phyloP scores from a whole-genome alignment of 768 basidiomycete genomes.

The Imleria badia region DNA sequence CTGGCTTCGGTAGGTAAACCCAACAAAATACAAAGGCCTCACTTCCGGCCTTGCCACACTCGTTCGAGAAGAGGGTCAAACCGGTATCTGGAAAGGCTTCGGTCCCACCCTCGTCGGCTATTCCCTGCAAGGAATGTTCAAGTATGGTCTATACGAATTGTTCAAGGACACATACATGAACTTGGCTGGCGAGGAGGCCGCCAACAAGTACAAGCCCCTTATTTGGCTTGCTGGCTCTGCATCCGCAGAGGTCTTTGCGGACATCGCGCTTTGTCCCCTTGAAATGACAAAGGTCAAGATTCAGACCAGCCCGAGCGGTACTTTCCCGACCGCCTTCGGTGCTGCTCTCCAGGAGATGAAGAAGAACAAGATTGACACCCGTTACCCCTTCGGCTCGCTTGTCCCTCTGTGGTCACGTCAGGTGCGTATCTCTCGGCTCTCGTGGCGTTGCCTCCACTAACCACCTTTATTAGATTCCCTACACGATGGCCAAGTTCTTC shows the following conservation, averaged over 20 bases:
- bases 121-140: constrained; percentile 96
- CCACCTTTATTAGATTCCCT: constrained; percentile 66
- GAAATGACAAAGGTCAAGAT: constrained; percentile 95
- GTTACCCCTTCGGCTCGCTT: constrained; percentile 83
- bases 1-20: constrained; percentile 56
- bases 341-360: constrained; percentile 71
- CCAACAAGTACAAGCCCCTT: constrained; percentile 67
- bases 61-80: constrained; percentile 76
- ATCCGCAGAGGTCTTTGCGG: constrained; percentile 94
- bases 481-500: constrained; percentile 99
- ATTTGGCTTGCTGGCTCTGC: constrained; percentile 96
- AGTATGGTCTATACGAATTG: constrained; percentile 95
- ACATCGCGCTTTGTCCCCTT: constrained; percentile 92
- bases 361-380: constrained; percentile 63
- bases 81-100: constrained; percentile 92
- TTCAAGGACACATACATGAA: constrained; percentile 96
- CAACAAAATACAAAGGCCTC: constrained; percentile 71
- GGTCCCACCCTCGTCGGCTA: constrained; percentile 93
- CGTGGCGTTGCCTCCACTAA: too few relatives aligned
- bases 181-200: constrained; percentile 74
- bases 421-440: constrained; percentile 36
- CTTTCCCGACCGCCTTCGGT: constrained; percentile 76
- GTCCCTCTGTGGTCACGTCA: constrained; percentile 89
- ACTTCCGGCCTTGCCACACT: constrained; percentile 60
- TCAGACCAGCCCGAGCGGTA: constrained; percentile 71